Base-by-base conservation (phyloP, 2,329 filamentous ascomycete genomes). In the Exophiala bonariae region DNA sequence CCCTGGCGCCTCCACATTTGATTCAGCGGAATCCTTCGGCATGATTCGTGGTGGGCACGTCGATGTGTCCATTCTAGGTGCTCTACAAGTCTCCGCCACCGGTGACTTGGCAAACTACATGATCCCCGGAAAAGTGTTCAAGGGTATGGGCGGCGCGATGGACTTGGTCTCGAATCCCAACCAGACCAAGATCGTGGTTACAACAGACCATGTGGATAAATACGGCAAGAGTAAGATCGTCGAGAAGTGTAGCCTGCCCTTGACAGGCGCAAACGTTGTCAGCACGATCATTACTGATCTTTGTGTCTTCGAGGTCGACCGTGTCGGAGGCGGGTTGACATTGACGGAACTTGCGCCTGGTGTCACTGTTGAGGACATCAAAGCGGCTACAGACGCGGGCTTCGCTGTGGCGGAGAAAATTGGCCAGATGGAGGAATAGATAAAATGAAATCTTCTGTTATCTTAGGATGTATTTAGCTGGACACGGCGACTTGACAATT, bases 21-120 rank as follows among this genome's bases (percentile, higher is more conserved):
- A 89, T 64, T 87, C 82, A 35, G 79, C 85, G 53, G 89, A 93
- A 67, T 90, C 86, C 1, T 95, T 95, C 61, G 83, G 80, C 58
- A 93, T 93, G 89, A 95, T 95, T 58, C 81, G 89, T 9, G 86
- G 87, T 41, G 89, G 89, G 0, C 87, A 90, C 60, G 83, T 95
- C 33, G 85, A 95, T 61, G 84, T 95, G 4, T 89, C 86, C 0
- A 89, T 95, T 61, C 78, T 95, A 0, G 89, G 89, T 3, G 85
- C 88, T 2, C 81, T 92, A 56, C 87, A 95, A 71, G 88, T 93
- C 17, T 85, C 82, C 55, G 87, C 87, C 0, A 75, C 79, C 2
- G 89, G 89, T 19, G 89, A 95, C 63, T 70, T 95, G 43, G 89
- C 89, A 36, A 93, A 93, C 69, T 95, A 89, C 75, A 93, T 93